Base-by-base conservation (phyloP, 2,329 filamentous ascomycete species). In the Penicillium freii region DNA sequence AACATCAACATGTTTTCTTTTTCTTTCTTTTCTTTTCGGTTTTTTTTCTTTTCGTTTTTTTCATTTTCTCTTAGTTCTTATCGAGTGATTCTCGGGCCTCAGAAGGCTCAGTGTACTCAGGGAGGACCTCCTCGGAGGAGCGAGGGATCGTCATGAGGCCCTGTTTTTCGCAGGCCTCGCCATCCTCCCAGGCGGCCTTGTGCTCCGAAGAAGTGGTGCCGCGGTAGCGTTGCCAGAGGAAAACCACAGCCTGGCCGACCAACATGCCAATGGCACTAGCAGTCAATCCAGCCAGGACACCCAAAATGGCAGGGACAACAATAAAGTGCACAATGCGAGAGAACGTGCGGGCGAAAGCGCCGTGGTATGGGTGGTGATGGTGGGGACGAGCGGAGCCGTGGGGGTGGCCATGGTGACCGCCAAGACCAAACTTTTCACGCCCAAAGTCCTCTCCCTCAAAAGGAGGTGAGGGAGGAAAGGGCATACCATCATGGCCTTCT, bases 241-340 rank as follows among this genome's bases (percentile, higher is more conserved):
- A 78, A 31, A 78, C 70, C 42, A 79, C 71, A 31, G 72, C 63
- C 65, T 80, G 77, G 31, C 78, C 78, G 44, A 80, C 69, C n/a
- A 81, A 65, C 75, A 80, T 78, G 46, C 78, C 78, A 43, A 81
- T 62, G 10, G 75, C 76, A 58, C 75, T 77, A 29, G 78, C 77
- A 43, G 74, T 70, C 53, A 81, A 64, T 56, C 77, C 78, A 29
- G 77, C 77, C 27, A 78, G 66, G 33, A 80, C 70, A 42, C 79
- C 79, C 6, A 80, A 64, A n/a, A 78, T 62, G 31, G 76, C 76
- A 4, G 78, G 78, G 47, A 81, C 67, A 46, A 80, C 61, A 33
- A 80, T 75, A 61, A 78, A 75, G 42, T 74, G 76, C 25, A 80
- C 64, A 21, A 77, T 68, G 25, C 71, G 73, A 53, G 71, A 72